Base-by-base conservation (phyloP, 495 filamentous ascomycete genomes). In the Neurospora tetrasperma region DNA sequence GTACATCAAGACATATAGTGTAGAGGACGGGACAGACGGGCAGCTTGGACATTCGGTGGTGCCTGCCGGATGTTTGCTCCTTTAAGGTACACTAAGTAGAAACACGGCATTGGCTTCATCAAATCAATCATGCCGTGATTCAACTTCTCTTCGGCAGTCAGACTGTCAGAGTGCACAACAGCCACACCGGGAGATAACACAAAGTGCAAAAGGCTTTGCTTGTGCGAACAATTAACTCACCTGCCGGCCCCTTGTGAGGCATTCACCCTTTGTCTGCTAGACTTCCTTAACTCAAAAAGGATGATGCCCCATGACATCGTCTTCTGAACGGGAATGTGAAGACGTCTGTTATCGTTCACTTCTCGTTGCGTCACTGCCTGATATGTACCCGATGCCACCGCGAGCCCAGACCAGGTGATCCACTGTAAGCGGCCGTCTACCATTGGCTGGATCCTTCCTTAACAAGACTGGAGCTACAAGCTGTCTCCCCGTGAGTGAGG, bases 311-410 rank as follows among this genome's bases (percentile, higher is more conserved):
- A 66, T 66, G 54, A 66, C 54, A 66, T 66, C 54, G 54, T 66
- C 27, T 66, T 66, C 54, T 35, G 54, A 66, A 66, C 54, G 54
- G 27, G 54, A 62, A 62, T 62, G 54, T 59, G 23, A 23, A 62
- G 20, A 23, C 4, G 54, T 66, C 54, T 35, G 69, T 78, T 79
- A 80, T 78, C 78, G 72, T 44, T 44, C 73, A 20, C 72, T 81
- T 31, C 27, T 31, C 27, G 27, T 31, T 81, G 79, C 79, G 79
- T 81, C 79, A 81, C 79, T 73, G 79, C 35, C 35, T 38, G 35
- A 38, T 38, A 81, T 80, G 80, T 4, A 62, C 48, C 40, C 69
- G 70, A 62, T 44, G 71, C 77, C 73, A 72, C 75, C 74, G 73
- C 20, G 14, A 40, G 46, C 27, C 43, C 48, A 69, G 71, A 62